These are phyloP conservation scores for Gnaphalium uliginosum DNA, from an alignment of 129 eudicot genomes.

Conservation along the genomic window DNA sequence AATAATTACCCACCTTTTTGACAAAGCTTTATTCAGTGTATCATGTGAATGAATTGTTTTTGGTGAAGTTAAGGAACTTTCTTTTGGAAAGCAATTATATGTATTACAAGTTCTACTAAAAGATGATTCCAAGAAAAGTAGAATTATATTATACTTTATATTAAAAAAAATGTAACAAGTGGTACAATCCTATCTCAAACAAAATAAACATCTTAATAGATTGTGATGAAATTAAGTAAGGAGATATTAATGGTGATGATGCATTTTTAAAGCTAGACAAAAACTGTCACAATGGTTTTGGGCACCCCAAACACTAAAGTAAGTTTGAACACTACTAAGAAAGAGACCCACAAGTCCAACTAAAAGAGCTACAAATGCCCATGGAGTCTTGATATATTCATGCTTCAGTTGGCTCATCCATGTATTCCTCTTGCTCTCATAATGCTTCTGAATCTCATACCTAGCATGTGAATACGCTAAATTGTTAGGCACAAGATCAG, in stretches of 20 bases:
- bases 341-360: conserved; percentile 37
- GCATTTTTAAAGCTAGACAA: conserved; percentile 18
- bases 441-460: conserved; percentile 29
- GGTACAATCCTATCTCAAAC: too few relatives aligned
- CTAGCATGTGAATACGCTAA: conserved; percentile 9
- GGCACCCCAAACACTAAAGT: conserved; percentile 28
- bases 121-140: too few relatives aligned
- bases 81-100: not conserved
- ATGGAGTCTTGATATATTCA: conserved; percentile 42
- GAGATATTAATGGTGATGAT: too few relatives aligned
- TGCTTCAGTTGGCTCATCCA: conserved; percentile 34
- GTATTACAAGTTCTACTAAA: not conserved
- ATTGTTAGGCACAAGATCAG: conserved; percentile 16
- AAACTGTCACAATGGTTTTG: conserved; percentile 6
- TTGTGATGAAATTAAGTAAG: too few relatives aligned
- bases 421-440: conserved; percentile 31
- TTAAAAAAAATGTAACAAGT: too few relatives aligned
- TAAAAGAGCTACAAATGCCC: conserved; percentile 41
- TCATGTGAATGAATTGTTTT: not conserved
- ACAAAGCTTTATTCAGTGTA: not conserved
- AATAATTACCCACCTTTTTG: not conserved
- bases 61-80: not conserved
- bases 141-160: too few relatives aligned
- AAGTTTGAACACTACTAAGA: conserved; percentile 44
- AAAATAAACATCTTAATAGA: too few relatives aligned